phyloP scores from a whole-genome alignment of 2,329 filamentous ascomycete species.

The Nemania serpens region DNA sequence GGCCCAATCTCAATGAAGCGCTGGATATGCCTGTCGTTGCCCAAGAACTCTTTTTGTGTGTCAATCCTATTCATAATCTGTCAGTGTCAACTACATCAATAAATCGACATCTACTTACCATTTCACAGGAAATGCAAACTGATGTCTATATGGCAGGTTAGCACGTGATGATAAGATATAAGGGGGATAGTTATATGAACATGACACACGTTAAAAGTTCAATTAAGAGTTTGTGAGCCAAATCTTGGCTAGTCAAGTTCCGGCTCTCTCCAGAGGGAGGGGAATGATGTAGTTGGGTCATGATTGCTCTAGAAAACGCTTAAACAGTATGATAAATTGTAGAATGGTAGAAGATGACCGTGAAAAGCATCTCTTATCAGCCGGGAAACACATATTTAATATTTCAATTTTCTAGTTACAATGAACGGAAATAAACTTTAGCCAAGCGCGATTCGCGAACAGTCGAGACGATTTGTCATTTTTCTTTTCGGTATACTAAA shows the following conservation, averaged over 20 bases:
- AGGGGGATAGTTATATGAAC: no score
- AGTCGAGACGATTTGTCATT: no score
- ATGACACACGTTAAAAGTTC: conserved; percentile 24
- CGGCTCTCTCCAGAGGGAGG: background rate
- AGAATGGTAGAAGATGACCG: no score
- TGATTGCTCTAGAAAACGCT: background rate
- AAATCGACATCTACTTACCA: conserved; percentile 10
- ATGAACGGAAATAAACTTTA: no score
- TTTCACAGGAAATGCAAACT: conserved; percentile 29
- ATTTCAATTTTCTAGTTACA: no score
- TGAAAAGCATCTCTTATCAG: no score
- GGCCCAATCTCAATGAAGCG: conserved; percentile 28
- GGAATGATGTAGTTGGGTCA: background rate
- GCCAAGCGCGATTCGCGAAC: no score
- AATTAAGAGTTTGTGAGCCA: conserved; percentile 25
- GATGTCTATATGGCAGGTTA: conserved; percentile 9
- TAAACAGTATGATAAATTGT: no score
- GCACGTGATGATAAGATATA: background rate
- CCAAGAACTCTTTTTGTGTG: background rate
- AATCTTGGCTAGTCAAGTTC: conserved; percentile 2
- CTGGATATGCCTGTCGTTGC: conserved; percentile 8
- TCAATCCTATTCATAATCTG: background rate
- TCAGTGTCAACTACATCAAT: background rate
- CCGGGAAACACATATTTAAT: no score
- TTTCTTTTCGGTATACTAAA: no score